phyloP scores from a whole-genome alignment of 257 asterid species.

The Henckelia pumila region DNA sequence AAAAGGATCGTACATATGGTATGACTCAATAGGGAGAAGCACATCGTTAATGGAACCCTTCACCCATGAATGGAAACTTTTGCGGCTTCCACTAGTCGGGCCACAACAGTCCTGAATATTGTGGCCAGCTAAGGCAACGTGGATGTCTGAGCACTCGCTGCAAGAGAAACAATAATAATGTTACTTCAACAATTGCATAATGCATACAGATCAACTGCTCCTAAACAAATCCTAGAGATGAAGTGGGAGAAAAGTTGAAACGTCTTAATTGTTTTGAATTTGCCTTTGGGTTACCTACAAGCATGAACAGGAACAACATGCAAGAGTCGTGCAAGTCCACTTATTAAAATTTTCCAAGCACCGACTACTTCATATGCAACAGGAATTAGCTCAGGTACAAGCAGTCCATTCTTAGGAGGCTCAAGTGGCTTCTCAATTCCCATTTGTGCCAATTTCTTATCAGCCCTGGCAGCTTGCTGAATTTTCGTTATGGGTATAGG shows the following conservation, averaged over 20 bases:
- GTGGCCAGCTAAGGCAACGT: conserved; percentile 65
- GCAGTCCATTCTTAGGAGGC: conserved; percentile 80
- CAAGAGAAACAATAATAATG: conserved; percentile 19
- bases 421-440: conserved; percentile 91
- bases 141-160: conserved; percentile 91
- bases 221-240: not conserved
- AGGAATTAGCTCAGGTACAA: conserved; percentile 64
- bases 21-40: conserved; percentile 78
- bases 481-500: conserved; percentile 79
- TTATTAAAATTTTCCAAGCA: conserved; percentile 78
- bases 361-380: conserved; percentile 68
- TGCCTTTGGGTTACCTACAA: conserved; percentile 63
- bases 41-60: conserved; percentile 78
- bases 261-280: conserved; percentile 5
- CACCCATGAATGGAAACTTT: conserved; percentile 79
- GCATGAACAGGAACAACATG: conserved; percentile 74
- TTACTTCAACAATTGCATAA: conserved; percentile 9
- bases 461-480: conserved; percentile 67
- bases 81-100: conserved; percentile 54
- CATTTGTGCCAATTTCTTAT: conserved; percentile 76
- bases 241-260: conserved; percentile 1
- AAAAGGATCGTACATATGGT: conserved; percentile 85
- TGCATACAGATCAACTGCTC: conserved; percentile 10
- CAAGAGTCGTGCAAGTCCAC: conserved; percentile 73
- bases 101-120: conserved; percentile 77